Evolutionary conservation across 495 filamentous ascomycete genomes (phyloP).

Genomic region (Paragyromitra xinjiangensis): DNA sequence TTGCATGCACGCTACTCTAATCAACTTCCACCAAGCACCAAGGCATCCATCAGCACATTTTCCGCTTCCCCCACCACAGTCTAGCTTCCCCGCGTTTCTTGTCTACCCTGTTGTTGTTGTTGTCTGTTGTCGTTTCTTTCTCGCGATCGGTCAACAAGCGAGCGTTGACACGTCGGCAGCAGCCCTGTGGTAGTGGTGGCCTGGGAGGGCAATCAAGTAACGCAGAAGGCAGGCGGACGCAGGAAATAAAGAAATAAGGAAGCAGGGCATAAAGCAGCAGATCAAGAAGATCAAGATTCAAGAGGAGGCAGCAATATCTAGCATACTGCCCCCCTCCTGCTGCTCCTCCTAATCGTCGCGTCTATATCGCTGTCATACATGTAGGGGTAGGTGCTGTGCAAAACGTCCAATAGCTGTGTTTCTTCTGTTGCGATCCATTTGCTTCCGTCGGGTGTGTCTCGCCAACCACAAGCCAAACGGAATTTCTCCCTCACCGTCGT

Average conservation of each 20-base stretch:
- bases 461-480: constrained; percentile 39
- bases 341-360: constrained; percentile 15
- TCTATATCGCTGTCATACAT: constrained; percentile 15
- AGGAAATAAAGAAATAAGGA: constrained; percentile 26
- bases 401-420: constrained; percentile 46
- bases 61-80: constrained; percentile 19
- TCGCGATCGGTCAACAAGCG: constrained; percentile 46
- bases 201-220: constrained; percentile 1
- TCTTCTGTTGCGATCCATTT: constrained; percentile 50
- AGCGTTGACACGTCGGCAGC: constrained; percentile 53
- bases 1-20: constrained; percentile 30
- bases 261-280: constrained; percentile 32
- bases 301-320: constrained; percentile 21
- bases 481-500: constrained; percentile 20
- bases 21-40: constrained; percentile 4
- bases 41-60: constrained; percentile 31
- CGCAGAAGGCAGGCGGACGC: constrained; percentile 3
- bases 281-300: constrained; percentile 38
- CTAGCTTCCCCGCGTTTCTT: constrained; percentile 43
- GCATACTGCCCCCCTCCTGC: constrained; percentile 17
- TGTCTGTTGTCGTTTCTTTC: constrained; percentile 37
- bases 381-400: constrained; percentile 33
- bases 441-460: constrained; percentile 45
- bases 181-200: constrained; percentile 8
- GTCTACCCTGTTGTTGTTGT: constrained; percentile 18